Evolutionary conservation across 306 rosid species (phyloP).

Genomic region (Vigna hirtella): DNA sequence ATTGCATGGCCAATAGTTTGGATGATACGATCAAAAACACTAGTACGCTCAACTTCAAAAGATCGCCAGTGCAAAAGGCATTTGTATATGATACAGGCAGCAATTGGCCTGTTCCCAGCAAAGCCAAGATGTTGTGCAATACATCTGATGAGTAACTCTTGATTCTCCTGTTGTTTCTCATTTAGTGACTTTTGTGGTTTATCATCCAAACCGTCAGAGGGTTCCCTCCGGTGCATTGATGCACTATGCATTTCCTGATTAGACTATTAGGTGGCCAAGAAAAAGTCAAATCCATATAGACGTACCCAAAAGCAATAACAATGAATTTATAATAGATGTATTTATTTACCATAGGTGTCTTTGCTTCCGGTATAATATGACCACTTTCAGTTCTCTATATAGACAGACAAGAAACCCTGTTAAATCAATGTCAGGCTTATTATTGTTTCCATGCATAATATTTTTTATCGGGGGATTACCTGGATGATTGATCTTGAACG

Average conservation of each 20-base stretch:
- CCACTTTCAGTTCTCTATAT: slow-evolving; percentile 80
- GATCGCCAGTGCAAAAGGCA: slow-evolving; percentile 70
- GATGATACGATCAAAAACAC: slow-evolving; percentile 64
- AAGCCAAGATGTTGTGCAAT: slow-evolving; percentile 63
- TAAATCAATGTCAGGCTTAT: slow-evolving; percentile 35
- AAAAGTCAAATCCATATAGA: slow-evolving; percentile 42
- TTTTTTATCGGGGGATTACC: slow-evolving; percentile 52
- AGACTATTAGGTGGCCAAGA: slow-evolving; percentile 46
- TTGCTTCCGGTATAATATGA: slow-evolving; percentile 62
- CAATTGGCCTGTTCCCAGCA: slow-evolving; percentile 61
- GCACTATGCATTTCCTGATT: slow-evolving; percentile 69
- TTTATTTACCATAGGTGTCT: slow-evolving; percentile 66
- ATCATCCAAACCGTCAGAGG: slow-evolving; percentile 52
- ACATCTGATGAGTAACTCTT: slow-evolving; percentile 63
- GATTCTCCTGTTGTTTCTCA: slow-evolving; percentile 67
- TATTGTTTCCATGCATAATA: slow-evolving; percentile 31
- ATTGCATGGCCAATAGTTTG: slow-evolving; percentile 60
- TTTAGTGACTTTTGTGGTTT: slow-evolving; percentile 59
- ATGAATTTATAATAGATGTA: slow-evolving; percentile 38
- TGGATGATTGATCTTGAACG: slow-evolving; percentile 80
- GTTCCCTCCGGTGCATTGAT: slow-evolving; percentile 68
- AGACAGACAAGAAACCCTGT: slow-evolving; percentile 45
- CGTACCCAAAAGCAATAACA: slow-evolving; percentile 34
- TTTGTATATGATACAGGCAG: slow-evolving; percentile 65
- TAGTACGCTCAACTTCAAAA: slow-evolving; percentile 67